A percentile compares a stretch with the other conserved stretches of the same genome.
These are phyloP conservation scores for Populus trichocarpa DNA, from an alignment of 441 rosid genomes.

Conservation along the genomic window DNA sequence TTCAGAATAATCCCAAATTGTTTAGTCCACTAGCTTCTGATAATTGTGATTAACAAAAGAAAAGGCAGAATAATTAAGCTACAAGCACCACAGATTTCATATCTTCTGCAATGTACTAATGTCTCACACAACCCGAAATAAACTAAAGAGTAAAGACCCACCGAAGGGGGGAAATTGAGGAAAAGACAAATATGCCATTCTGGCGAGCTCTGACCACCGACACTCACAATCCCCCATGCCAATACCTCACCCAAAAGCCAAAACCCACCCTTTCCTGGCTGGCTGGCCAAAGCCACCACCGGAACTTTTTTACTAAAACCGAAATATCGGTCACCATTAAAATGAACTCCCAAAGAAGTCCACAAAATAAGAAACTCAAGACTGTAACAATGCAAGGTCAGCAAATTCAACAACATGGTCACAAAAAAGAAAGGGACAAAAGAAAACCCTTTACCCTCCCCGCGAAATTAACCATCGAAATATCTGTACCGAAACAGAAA, in stretches of 20 bases:
- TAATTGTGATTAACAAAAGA: background rate
- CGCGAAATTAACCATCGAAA: no score
- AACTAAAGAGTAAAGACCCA: background rate
- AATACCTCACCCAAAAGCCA: background rate
- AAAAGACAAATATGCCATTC: background rate
- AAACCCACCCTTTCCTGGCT: background rate
- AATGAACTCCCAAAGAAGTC: background rate
- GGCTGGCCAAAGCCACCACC: background rate
- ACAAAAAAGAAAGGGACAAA: no score
- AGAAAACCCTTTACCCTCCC: no score
- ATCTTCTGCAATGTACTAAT: background rate
- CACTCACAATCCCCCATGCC: background rate
- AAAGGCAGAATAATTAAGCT: no score
- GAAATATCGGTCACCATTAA: background rate
- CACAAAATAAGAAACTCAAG: background rate
- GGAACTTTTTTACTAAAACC: background rate
- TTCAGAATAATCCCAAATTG: no score
- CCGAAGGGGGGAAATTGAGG: background rate
- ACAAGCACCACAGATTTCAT: no score
- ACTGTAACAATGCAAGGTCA: no score
- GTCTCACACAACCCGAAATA: background rate
- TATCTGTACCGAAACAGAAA: no score
- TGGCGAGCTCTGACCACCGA: slow-evolving; percentile 5
- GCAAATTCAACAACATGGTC: no score
- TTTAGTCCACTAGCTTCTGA: background rate